These are phyloP conservation scores for Suaeda aralocaspica DNA, from an alignment of 148 eudicot genomes.

Conservation along the genomic window DNA sequence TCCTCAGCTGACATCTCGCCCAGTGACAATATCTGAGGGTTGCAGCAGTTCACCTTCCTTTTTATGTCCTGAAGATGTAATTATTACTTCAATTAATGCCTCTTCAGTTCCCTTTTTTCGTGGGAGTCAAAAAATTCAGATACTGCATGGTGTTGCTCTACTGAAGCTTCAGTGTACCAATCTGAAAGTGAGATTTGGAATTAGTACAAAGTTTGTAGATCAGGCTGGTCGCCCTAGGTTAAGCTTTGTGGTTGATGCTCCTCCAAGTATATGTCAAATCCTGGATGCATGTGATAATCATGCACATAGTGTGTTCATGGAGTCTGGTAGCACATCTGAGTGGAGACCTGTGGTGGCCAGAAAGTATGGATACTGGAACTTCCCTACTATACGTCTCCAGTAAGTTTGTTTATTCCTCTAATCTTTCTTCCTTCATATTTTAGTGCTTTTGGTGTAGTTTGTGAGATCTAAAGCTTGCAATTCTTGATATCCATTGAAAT, in stretches of 20 bases:
- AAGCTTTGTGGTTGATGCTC: slow-evolving; percentile 77
- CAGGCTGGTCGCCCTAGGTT: slow-evolving; percentile 70
- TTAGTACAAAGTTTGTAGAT: slow-evolving; percentile 64
- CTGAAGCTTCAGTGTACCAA: slow-evolving; percentile 44
- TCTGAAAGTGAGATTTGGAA: slow-evolving; percentile 68
- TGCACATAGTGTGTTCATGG: slow-evolving; percentile 43
- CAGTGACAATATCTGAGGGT: slow-evolving; percentile 30
- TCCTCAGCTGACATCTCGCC: slow-evolving; percentile 29
- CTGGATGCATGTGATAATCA: slow-evolving; percentile 64
- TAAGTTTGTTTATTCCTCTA: slow-evolving; percentile 45
- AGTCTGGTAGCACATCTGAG: slow-evolving; percentile 71
- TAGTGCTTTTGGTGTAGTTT: background rate
- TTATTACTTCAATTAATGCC: slow-evolving; percentile 46
- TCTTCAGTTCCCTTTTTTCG: slow-evolving; percentile 39
- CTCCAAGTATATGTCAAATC: slow-evolving; percentile 58
- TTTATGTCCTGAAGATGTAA: slow-evolving; percentile 54
- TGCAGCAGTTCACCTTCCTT: slow-evolving; percentile 33
- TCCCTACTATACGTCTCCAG: slow-evolving; percentile 72
- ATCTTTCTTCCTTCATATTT: background rate
- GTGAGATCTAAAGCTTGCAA: background rate
- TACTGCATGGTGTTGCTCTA: slow-evolving; percentile 40
- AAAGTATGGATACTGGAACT: slow-evolving; percentile 63
- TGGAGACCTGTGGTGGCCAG: slow-evolving; percentile 70
- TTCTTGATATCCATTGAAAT: background rate
- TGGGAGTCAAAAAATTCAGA: slow-evolving; percentile 50